Evolutionary conservation across 202 grass and related monocot species (phyloP), one percentile per base, ranked within the genome.

Genomic region (Bolboschoenoplectus hybrid): DNA sequence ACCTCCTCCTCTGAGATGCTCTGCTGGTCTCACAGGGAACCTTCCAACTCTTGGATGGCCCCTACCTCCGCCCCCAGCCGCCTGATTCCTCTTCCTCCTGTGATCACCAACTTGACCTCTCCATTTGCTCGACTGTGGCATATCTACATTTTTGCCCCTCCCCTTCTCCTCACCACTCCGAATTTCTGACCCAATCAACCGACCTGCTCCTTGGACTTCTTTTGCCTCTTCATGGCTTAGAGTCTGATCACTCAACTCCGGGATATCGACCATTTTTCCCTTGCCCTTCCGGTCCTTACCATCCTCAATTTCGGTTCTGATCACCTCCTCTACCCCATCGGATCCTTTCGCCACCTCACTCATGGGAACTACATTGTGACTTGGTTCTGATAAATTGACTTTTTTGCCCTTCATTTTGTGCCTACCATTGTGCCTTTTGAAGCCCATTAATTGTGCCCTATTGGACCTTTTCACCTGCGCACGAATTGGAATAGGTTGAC

Each of bases 181-280:
- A 55, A 19, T 56, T 83, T 69, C 26, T 9, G 58, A 83, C 16
- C 63, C 6, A 67, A 38, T 67, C 46, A 70, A 47, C 63, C 40
- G 51, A 39, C 74, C 74, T 61, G 58, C 65, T 90, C 87, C 77
- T 60, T 5, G 61, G 53, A 11, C 45, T 66, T 5, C 60, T 46
- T 45, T 88, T 49, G 10, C 46, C 32, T 87, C 85, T 82, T 66
- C 71, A 75, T 47, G 16, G 76, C 52, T n/a, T 75, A 39, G 35
- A 71, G 17, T 50, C 26, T 80, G 75, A 88, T 87, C 70, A 73
- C 86, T 85, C 64, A 39, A 62, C 80, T 85, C 49, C 51, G 47
- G 34, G 10, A 63, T 65, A 69, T 80, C 40, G 85, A 72, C 17
- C 78, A 85, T 82, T 90, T 84, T 85, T 46, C 17, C 63, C 63